phyloP scores from a whole-genome alignment of 2,329 filamentous ascomycete species.

The Neurospora sp. region DNA sequence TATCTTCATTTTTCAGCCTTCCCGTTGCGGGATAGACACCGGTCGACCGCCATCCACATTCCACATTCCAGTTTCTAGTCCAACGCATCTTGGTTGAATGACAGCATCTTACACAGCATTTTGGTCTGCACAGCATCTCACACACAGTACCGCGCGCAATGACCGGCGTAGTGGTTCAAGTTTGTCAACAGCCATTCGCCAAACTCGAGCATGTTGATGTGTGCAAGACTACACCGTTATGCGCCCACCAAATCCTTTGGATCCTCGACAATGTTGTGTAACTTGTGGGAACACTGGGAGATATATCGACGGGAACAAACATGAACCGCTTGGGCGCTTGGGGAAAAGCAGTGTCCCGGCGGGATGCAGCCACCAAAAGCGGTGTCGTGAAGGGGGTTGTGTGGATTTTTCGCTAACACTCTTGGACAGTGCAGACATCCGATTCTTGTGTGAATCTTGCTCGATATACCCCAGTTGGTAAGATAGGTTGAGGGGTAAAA shows the following conservation, averaged over 20 bases:
- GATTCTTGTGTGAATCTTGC: neutral
- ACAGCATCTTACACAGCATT: neutral
- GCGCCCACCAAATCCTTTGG: neutral
- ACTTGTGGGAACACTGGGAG: neutral
- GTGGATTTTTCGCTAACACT: neutral
- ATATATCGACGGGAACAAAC: neutral
- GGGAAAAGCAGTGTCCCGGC: neutral
- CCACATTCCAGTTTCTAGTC: neutral
- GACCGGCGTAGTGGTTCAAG: neutral
- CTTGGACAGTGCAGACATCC: neutral
- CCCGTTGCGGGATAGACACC: neutral
- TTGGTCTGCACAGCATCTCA: neutral
- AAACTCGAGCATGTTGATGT: neutral
- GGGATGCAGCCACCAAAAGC: neutral
- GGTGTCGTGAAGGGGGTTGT: neutral
- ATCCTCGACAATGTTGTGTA: neutral
- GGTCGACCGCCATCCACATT: neutral
- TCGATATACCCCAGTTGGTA: neutral
- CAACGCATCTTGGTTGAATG: neutral
- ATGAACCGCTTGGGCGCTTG: neutral
- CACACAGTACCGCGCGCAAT: neutral
- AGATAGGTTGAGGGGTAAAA: neutral
- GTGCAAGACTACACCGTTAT: neutral
- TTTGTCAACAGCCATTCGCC: neutral
- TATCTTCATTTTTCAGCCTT: neutral